Evolutionary conservation across 2,329 filamentous ascomycete species (phyloP), one percentile per base, ranked within the genome.

Genomic region (Tolypocladium guangdongense): DNA sequence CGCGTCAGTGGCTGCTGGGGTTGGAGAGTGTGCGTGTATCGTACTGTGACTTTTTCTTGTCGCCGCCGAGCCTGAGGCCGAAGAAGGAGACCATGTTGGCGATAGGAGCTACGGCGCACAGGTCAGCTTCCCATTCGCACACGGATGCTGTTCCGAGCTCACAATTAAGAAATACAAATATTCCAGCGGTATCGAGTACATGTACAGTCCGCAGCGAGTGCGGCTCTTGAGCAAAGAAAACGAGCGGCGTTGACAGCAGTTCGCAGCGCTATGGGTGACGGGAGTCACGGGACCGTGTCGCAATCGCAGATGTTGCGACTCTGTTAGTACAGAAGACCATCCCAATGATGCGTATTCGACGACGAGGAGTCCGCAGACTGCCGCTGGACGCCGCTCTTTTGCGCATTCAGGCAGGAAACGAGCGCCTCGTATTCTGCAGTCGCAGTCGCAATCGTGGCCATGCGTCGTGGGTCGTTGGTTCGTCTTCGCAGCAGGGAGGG

Each of bases 21-120:
- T 18, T 16, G 18, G 12, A 39, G 14, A 16, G 39, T 12, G 27
- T 39, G 27, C 33, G n/a, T 27, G 53, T 7, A 38, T 55, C 65
- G 61, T 64, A 73, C 77, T 72, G 64, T n/a, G 68, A 75, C 73
- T 78, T 80, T 66, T 81, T 82, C 68, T 75, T 81, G 57, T 78
- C 76, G 59, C 72, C 71, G 50, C 78, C 76, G 55, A 81, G 70
- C 63, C 76, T 80, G 62, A 82, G 67, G 50, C 78, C 78, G 57
- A 82, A 81, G 58, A 82, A 79, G 2, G 80, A 81, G 24, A 82
- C 79, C 80, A 82, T 82, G 47, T 33, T 30, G 38, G 22, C 32
- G 10, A 7, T 6, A n/a, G n/a, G n/a, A n/a, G n/a, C n/a, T n/a
- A n/a, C n/a, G n/a, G n/a, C n/a, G n/a, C n/a, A n/a, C n/a, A n/a